Percentiles rank a stretch among this genome's conserved stretches.
Evolutionary conservation across 768 basidiomycete genomes (phyloP).

Genomic region (Fomitopsis pulvina): DNA sequence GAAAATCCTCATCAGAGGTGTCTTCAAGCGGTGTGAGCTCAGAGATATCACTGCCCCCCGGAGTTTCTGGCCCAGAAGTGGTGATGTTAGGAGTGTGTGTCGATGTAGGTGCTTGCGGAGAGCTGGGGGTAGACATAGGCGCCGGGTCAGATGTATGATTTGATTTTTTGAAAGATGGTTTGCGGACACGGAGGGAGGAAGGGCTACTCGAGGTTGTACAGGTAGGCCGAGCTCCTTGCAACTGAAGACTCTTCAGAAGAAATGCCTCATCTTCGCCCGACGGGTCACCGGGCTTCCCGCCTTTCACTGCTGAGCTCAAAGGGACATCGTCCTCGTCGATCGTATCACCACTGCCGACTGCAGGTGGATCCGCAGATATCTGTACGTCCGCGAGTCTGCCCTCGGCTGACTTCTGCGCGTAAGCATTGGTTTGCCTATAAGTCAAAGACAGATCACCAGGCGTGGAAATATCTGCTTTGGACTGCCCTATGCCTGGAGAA

Average conservation of each 20-base stretch:
- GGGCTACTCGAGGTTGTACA: too few relatives aligned
- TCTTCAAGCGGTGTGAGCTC: constrained; percentile 21
- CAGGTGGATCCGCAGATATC: neutral
- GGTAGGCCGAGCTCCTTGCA: too few relatives aligned
- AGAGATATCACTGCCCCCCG: constrained; percentile 8
- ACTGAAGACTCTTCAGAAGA: too few relatives aligned
- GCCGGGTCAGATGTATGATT: too few relatives aligned
- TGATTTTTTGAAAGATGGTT: too few relatives aligned
- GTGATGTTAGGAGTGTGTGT: neutral
- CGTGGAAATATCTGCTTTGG: too few relatives aligned
- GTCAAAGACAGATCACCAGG: too few relatives aligned
- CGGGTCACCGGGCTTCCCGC: neutral
- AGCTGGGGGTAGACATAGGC: too few relatives aligned
- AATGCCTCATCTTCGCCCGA: neutral
- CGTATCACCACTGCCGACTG: neutral
- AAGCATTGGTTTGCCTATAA: too few relatives aligned
- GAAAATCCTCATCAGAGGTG: constrained; percentile 8
- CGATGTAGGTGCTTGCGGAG: too few relatives aligned
- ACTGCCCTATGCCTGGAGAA: too few relatives aligned
- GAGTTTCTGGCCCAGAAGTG: neutral
- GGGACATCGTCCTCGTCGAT: neutral
- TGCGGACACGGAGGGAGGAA: too few relatives aligned
- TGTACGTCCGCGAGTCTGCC: neutral
- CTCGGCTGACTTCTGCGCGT: neutral
- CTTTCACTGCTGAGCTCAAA: neutral